Evolutionary conservation across 441 rosid genomes (phyloP), one percentile per base, ranked within the genome.

Genomic region (Mallotus repandus): DNA sequence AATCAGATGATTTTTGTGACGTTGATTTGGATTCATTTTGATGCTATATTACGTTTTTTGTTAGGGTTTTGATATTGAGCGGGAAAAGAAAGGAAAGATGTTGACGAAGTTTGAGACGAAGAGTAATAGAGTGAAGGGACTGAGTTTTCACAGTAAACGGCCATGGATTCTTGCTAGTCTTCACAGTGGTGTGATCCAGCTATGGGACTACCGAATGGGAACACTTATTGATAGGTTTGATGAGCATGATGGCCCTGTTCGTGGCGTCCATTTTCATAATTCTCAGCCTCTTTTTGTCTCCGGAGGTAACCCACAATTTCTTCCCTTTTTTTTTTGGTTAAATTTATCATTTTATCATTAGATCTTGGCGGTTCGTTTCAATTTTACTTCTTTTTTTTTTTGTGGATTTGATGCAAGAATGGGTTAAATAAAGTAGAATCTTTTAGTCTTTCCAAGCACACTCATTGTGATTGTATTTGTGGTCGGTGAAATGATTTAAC

Each of bases 181-280:
- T 38, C 97, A 90, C 79, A 89, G 94, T 67, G 97, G 97, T 50
- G 96, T 89, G 79, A 88, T 92, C 81, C 96, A 90, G 88, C 87
- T 92, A n/a, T 92, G 97, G 96, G 97, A 92, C 82, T 90, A 90
- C 69, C 87, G 94, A 18, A 89, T 90, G 96, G 97, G 97, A 45
- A 89, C 96, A 11, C 76, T 92, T 54, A 90, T 92, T 35, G 94
- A 90, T 74, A 77, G 91, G 46, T 92, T 92, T 48, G 97, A 92
- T 9, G 94, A 90, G 85, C 97, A 92, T 32, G 96, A 92, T 63
- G 97, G 97, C 18, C 96, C 96, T 35, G 97, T 90, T 62, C 94
- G 94, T 50, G 94, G 96, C 14, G 97, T 92, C 57, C 89, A 88
- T 80, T 92, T 92, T 78, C 97, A 90, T 80, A 79, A 69, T 38